Evolutionary conservation across 2,329 filamentous ascomycete species (phyloP), one percentile per base, ranked within the genome.

Genomic region (Talaromyces sp.): DNA sequence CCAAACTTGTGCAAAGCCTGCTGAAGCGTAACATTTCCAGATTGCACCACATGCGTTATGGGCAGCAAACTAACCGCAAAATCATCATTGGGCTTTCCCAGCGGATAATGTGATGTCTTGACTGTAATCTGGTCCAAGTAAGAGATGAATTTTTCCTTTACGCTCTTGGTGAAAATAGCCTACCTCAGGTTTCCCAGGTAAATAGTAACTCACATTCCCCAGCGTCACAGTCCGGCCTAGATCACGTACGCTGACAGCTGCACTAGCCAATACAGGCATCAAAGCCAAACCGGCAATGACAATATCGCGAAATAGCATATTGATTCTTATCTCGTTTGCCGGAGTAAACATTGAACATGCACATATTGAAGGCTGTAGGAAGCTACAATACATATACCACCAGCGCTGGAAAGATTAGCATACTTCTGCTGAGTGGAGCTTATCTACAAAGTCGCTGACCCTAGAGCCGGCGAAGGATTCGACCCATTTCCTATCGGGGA

Each of bases 181-280:
- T 31, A 49, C 58, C 58, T 61, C 58, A 15, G 58, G 58, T 41
- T 61, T 45, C 19, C 58, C 41, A 22, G 58, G 41, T 19, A 47
- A 25, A 61, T 60, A 60, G 39, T 60, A 60, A 37, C 10, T 60
- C 15, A 39, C 57, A 37, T 31, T 60, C n/a, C 39, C 57, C 25
- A 61, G 27, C 9, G 58, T 17, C 17, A 61, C 58, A 4, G 58
- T 61, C 41, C 58, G 58, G 6, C 58, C 25, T 7, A 43, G 41
- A 19, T 47, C 58, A 22, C 39, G 41, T 19, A 61, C 39, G 11
- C 45, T 19, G 11, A 13, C 45, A 49, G 19, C 45, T 22, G 45
- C 45, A 25, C 11, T 15, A 8, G 19, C 43, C 43, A 22, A 22
- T 45, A 19, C 6, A 45, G n/a, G 45, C 19, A 49, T 25, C 45